A percentile compares a stretch with the other conserved stretches of the same genome.
Evolutionary conservation across 139 green algal genomes (phyloP).

Genomic region (Volvox africanus): DNA sequence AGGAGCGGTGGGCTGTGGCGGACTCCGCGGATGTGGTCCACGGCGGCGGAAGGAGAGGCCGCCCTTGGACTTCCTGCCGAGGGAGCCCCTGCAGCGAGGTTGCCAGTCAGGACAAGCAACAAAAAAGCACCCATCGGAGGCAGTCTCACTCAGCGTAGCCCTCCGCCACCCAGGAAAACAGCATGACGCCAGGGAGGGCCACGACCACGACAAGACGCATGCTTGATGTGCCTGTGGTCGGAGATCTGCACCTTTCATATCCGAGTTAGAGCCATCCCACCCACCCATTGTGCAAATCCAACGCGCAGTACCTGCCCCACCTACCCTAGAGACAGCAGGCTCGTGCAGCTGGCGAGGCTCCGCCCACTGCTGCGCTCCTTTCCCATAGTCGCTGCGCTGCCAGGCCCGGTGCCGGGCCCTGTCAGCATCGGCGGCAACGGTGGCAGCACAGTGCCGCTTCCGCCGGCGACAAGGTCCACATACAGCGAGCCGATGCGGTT

Average conservation of each 20-base stretch:
- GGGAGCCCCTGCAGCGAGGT: neutral
- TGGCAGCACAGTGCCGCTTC: neutral
- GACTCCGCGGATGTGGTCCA: neutral
- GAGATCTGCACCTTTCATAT: too few species aligned
- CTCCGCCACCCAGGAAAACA: too few species aligned
- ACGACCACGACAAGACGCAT: too few species aligned
- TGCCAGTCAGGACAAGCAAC: too few species aligned
- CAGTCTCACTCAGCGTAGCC: too few species aligned
- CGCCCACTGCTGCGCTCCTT: conserved; percentile 39
- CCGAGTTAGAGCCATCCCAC: too few species aligned
- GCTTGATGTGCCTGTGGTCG: too few species aligned
- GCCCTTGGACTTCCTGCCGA: neutral
- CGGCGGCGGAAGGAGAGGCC: conserved; percentile 15
- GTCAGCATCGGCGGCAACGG: neutral
- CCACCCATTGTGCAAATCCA: too few species aligned
- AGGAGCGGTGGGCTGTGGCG: conserved; percentile 3
- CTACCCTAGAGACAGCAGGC: conserved; percentile 4
- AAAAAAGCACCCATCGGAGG: too few species aligned
- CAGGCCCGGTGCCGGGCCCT: neutral
- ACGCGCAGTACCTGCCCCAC: neutral
- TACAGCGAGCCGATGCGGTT: neutral
- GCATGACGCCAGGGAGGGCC: too few species aligned
- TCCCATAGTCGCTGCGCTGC: neutral
- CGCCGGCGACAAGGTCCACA: neutral
- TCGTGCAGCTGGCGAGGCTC: conserved; percentile 10